phyloP scores from a whole-genome alignment of 805 yeast genomes.

The Scheffersomyces stipitis region DNA sequence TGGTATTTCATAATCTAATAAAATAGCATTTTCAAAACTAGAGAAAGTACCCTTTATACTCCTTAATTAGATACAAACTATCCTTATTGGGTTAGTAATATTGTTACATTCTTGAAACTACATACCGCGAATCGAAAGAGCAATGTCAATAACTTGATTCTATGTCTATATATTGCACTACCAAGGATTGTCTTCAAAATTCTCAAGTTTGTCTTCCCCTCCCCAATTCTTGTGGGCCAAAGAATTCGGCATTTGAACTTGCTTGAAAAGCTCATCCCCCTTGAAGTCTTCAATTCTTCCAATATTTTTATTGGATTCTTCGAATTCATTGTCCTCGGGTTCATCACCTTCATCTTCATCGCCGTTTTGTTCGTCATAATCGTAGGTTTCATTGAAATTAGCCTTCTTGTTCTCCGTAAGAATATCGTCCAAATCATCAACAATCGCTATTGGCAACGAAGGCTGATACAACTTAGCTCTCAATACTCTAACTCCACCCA shows the following conservation, averaged over 20 bases:
- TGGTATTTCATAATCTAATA: no score
- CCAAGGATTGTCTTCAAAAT: constrained; percentile 65
- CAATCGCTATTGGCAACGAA: constrained; percentile 61
- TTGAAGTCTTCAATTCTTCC: constrained; percentile 22
- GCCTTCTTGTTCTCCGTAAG: constrained; percentile 28
- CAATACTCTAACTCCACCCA: constrained; percentile 56
- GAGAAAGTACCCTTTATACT: no score
- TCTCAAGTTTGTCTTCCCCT: constrained; percentile 38
- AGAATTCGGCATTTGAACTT: constrained; percentile 48
- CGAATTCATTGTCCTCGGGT: constrained; percentile 10
- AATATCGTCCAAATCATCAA: constrained; percentile 72
- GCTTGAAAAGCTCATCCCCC: constrained; percentile 51
- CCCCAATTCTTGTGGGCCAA: constrained; percentile 52
- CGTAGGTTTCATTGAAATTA: constrained; percentile 32
- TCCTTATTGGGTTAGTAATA: no score
- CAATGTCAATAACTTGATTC: no score
- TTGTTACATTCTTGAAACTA: no score
- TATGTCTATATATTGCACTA: no score
- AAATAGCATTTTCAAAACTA: no score
- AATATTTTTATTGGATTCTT: constrained; percentile 7
- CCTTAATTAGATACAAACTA: no score
- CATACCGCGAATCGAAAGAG: no score
- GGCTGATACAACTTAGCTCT: constrained; percentile 68
- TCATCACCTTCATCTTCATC: constrained; percentile 24
- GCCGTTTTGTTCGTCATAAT: constrained; percentile 20